Conservation (phyloP, 768 basidiomycete species). For the Hortiboletus flavorubellus region DNA sequence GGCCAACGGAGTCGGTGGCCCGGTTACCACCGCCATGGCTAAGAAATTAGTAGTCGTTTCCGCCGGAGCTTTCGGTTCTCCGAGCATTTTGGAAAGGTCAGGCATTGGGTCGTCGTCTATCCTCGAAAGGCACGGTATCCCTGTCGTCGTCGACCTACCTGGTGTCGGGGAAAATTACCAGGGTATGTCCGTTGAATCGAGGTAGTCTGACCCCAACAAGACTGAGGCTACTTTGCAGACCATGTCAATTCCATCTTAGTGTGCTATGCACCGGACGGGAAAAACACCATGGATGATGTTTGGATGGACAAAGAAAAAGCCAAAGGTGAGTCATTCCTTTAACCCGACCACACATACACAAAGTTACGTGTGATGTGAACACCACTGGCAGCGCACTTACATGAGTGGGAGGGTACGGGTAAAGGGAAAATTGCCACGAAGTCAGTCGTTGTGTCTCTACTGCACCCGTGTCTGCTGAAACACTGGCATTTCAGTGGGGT, state of each 20-base stretch:
- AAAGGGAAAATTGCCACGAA: constrained; percentile 52
- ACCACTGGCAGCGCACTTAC: constrained; percentile 21
- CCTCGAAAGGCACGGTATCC: not conserved
- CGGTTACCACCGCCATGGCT: not conserved
- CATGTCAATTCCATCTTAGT: not conserved
- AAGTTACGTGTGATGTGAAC: not conserved
- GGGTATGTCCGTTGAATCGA: not conserved
- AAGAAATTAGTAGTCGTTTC: not conserved
- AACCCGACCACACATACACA: too few species aligned
- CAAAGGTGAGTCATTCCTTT: not conserved
- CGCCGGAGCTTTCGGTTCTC: constrained; percentile 5
- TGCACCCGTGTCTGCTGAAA: not conserved
- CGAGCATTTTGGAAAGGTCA: constrained; percentile 6
- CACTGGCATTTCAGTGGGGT: constrained; percentile 38
- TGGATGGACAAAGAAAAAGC: not conserved
- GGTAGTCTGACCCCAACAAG: too few species aligned
- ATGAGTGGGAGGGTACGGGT: constrained; percentile 36
- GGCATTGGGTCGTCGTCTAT: not conserved
- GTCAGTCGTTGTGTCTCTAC: constrained; percentile 29
- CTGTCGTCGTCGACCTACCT: not conserved
- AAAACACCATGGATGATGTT: not conserved
- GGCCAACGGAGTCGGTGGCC: not conserved
- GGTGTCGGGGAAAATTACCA: constrained; percentile 5
- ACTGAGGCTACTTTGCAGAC: not conserved
- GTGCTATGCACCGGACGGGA: not conserved